Percentiles rank a stretch among this genome's conserved stretches.
These are phyloP conservation scores for Aspergillus awamori DNA, from an alignment of 2,329 filamentous ascomycete genomes.

Conservation along the genomic window DNA sequence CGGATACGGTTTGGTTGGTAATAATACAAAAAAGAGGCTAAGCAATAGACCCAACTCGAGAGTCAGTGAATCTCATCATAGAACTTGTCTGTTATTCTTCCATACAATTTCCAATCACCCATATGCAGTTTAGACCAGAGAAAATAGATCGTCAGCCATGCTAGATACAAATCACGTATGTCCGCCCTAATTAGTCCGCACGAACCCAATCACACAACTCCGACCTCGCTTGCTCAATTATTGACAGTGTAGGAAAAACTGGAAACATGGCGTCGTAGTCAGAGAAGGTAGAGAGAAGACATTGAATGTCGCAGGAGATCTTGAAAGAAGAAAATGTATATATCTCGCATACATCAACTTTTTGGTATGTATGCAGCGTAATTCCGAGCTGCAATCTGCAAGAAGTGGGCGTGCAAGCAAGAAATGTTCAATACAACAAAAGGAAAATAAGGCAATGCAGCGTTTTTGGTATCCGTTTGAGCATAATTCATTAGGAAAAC, in stretches of 20 bases:
- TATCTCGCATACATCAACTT: not conserved
- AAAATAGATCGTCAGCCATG: not conserved
- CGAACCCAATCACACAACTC: not conserved
- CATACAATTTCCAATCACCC: not conserved
- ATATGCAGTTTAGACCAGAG: not conserved
- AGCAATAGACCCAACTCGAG: too few relatives aligned
- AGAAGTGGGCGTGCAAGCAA: conserved; percentile 4
- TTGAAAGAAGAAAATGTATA: not conserved
- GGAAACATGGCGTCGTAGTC: not conserved
- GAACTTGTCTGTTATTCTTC: not conserved
- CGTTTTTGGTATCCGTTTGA: conserved; percentile 6
- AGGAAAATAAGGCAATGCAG: not conserved
- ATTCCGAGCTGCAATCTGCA: not conserved
- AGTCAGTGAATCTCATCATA: too few relatives aligned
- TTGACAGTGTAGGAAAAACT: not conserved
- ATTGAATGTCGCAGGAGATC: not conserved
- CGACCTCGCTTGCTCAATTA: not conserved
- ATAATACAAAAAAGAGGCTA: not conserved
- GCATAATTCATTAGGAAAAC: not conserved
- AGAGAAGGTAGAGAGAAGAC: not conserved
- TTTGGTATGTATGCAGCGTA: not conserved
- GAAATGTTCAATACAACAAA: not conserved
- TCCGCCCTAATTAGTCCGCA: not conserved
- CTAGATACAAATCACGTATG: not conserved
- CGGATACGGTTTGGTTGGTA: not conserved